Evolutionary conservation across 306 rosid species (phyloP).

Genomic region (Glycine soja): DNA sequence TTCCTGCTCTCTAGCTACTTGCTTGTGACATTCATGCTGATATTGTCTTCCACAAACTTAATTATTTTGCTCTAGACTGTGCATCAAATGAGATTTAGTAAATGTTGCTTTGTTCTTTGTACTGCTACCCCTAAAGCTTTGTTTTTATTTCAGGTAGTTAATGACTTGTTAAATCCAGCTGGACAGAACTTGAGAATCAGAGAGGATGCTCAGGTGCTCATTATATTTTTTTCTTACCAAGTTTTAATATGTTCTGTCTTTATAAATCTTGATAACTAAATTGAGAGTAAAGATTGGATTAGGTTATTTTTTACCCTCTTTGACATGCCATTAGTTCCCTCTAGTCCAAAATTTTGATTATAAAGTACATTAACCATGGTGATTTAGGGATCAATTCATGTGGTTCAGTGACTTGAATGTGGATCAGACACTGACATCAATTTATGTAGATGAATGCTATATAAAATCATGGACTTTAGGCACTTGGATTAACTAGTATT

Average conservation of each 20-base stretch:
- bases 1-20: constrained; percentile 36
- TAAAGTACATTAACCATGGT: not conserved
- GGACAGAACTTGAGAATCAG: constrained; percentile 97
- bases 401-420: not conserved
- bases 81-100: constrained; percentile 46
- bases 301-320: constrained; percentile 15
- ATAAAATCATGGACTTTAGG: not conserved
- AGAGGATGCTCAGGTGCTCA: constrained; percentile 93
- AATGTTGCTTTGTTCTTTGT: constrained; percentile 38
- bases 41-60: constrained; percentile 36
- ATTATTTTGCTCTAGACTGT: constrained; percentile 23
- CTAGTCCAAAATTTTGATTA: not conserved
- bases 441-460: not conserved
- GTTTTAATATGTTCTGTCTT: constrained; percentile 25
- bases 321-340: not conserved
- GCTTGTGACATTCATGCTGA: constrained; percentile 37
- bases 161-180: constrained; percentile 94
- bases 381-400: not conserved
- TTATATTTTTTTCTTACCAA: constrained; percentile 27
- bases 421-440: not conserved
- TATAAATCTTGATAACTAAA: constrained; percentile 25
- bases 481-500: not conserved
- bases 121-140: constrained; percentile 17
- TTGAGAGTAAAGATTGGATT: constrained; percentile 9
- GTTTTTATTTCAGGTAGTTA: constrained; percentile 81